phyloP scores from a whole-genome alignment of 176 grass and related monocot genomes.

The Zea mays region Zm-B73-REFERENCE-NAM-5.0 NC_050097.1:108669501-108670000 shows the following conservation, averaged over 20 bases:
- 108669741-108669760: neutral
- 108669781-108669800: neutral
- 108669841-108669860: neutral
- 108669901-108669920: conserved; percentile 94
- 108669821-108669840: neutral
- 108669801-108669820: conserved; percentile 3
- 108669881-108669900: conserved; percentile 81
- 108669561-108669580: neutral
- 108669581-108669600: neutral
- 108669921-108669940: conserved; percentile 92
- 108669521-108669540: neutral
- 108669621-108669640: neutral
- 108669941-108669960: conserved; percentile 3
- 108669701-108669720: neutral
- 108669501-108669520: neutral
- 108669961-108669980: conserved; percentile 5
- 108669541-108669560: neutral
- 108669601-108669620: neutral
- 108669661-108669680: neutral
- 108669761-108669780: neutral
- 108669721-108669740: neutral
- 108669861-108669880: conserved; percentile 89
- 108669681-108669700: neutral
- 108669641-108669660: neutral
- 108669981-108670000: conserved; percentile 10